Evolutionary conservation across 768 basidiomycete genomes (phyloP), one percentile per base, ranked within the genome.

Genomic region (Daedaleopsis sinensis): DNA sequence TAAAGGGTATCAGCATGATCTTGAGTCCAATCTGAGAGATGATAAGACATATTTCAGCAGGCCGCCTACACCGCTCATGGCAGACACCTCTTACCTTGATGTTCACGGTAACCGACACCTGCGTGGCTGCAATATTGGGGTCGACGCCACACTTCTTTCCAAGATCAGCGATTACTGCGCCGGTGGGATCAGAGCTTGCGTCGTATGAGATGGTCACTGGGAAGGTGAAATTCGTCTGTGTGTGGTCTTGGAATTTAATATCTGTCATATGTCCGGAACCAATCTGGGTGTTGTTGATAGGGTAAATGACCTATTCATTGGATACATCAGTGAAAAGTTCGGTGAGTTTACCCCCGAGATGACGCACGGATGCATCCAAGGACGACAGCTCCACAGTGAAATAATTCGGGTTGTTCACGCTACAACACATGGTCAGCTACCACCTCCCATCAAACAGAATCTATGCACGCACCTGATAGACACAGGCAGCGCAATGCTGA

Each of bases 361-460:
- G 0, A 62, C 73, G 55, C 72, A 89, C 89, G 43, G 87, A 73
- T 5, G 87, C 88, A 47, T 82, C 78, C 64, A 94, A 83, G 58
- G 82, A 81, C 55, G 82, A 81, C 72, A 94, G 81, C 19, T 79
- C 80, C 11, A 90, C 87, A 10, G 81, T 73, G 70, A 94, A 92
- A 74, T 84, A 92, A 71, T 94, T 94, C 32, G 92, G 93, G 68
- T 94, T 94, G 69, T 77, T 77, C 57, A 93, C 89, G 32, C 91
- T 94, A 65, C 18, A 32, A 32, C 18, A 38, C 7, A n/a, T n/a
- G 24, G 58, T 48, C 66, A 39, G 71, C 62, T 21, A 27, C 19
- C 27, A 19, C 42, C 19, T 35, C 42, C 19, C 32, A 43, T 13
- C 57, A 50, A 35, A 46, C n/a, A 12, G 60, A 61, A 27, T 44